Percentiles rank a stretch among this genome's conserved stretches.
phyloP scores from a whole-genome alignment of 352 stramenopile genomes.

The Pythium guiyangense region DNA sequence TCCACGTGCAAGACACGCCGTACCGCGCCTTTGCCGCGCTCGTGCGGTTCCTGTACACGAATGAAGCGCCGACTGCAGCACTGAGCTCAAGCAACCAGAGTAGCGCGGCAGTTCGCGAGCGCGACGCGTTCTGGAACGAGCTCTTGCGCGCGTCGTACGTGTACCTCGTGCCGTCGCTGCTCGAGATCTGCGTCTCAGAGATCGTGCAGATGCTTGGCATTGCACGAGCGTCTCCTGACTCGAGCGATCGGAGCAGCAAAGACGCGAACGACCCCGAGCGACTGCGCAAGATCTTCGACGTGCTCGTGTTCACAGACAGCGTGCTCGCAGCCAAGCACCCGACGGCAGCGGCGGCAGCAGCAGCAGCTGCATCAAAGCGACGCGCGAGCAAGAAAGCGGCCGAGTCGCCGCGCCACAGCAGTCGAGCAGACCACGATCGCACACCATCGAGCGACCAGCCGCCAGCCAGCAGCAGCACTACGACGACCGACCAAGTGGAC shows the following conservation, averaged over 20 bases:
- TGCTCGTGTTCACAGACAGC: slow-evolving; percentile 58
- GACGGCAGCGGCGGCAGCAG: not conserved
- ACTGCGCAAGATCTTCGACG: slow-evolving; percentile 27
- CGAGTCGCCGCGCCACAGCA: not conserved
- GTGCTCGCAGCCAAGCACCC: slow-evolving; percentile 44
- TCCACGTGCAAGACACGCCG: slow-evolving; percentile 77
- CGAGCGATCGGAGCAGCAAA: not conserved
- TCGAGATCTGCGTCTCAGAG: slow-evolving; percentile 55
- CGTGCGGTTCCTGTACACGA: slow-evolving; percentile 77
- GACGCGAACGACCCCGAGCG: slow-evolving; percentile 1
- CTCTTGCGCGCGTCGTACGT: slow-evolving; percentile 63
- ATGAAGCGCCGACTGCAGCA: slow-evolving; percentile 20
- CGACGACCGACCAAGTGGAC: not conserved
- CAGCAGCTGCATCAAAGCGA: slow-evolving; percentile 1
- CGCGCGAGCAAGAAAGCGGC: slow-evolving; percentile 5
- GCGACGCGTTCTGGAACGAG: slow-evolving; percentile 59
- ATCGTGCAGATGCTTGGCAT: slow-evolving; percentile 25
- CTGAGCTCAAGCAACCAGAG: no score
- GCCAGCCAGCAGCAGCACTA: not conserved
- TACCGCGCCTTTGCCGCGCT: slow-evolving; percentile 67
- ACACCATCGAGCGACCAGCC: no score
- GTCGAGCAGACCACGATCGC: no score
- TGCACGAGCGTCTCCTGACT: not conserved
- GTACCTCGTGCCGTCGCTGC: slow-evolving; percentile 63
- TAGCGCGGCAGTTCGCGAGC: slow-evolving; percentile 8